Evolutionary conservation across 441 rosid species (phyloP).

Genomic region (Erysimum pusillum): DNA sequence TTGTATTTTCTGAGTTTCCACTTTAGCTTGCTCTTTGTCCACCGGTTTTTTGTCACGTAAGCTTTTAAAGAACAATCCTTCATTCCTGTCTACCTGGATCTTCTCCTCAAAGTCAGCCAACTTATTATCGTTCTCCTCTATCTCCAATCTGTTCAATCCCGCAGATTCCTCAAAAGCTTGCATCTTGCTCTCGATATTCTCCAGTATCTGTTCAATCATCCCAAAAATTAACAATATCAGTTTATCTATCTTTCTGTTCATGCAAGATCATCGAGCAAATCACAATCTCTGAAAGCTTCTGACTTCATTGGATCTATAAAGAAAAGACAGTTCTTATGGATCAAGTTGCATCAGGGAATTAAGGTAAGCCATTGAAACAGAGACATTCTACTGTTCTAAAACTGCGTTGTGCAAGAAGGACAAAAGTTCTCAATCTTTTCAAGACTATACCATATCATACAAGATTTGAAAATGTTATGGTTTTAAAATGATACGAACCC

Average conservation of each 20-base stretch:
- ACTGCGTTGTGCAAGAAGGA: slow-evolving; percentile 10
- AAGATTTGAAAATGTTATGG: neutral
- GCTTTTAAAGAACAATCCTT: slow-evolving; percentile 91
- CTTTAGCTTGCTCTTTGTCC: slow-evolving; percentile 64
- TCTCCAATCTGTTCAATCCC: slow-evolving; percentile 66
- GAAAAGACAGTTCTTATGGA: slow-evolving; percentile 7
- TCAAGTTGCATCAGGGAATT: slow-evolving; percentile 26
- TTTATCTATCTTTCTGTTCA: slow-evolving; percentile 8
- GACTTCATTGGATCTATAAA: slow-evolving; percentile 6
- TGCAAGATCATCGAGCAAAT: slow-evolving; percentile 33
- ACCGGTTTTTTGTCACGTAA: slow-evolving; percentile 60
- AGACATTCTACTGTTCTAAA: slow-evolving; percentile 19
- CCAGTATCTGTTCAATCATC: slow-evolving; percentile 71
- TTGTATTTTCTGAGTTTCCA: slow-evolving; percentile 62
- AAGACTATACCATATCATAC: neutral
- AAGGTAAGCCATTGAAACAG: slow-evolving; percentile 9
- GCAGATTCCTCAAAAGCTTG: slow-evolving; percentile 90
- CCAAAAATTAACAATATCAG: slow-evolving; percentile 12
- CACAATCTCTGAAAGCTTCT: slow-evolving; percentile 27
- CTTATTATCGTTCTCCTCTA: slow-evolving; percentile 68
- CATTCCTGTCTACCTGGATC: slow-evolving; percentile 72
- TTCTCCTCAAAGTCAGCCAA: slow-evolving; percentile 77
- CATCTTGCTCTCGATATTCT: slow-evolving; percentile 85
- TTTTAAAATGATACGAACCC: slow-evolving; percentile 59
- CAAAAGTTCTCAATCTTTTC: slow-evolving; percentile 6